These are phyloP conservation scores for Dictyophora rubrovolvata DNA, from an alignment of 768 basidiomycete genomes.

Conservation along the genomic window DNA sequence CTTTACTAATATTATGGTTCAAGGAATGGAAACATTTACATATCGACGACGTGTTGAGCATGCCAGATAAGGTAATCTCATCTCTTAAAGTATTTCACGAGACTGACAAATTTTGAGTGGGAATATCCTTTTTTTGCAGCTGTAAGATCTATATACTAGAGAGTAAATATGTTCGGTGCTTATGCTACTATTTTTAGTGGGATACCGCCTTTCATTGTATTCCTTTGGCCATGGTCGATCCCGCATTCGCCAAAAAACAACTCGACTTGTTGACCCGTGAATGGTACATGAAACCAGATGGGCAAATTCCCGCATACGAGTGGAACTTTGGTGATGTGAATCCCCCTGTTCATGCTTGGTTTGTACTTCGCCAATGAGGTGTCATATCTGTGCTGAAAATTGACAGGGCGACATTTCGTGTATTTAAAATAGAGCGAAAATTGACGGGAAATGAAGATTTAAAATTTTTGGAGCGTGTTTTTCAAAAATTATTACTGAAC, in stretches of 20 bases:
- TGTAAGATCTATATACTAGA: constrained; percentile 16
- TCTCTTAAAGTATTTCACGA: not conserved
- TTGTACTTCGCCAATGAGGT: constrained; percentile 12
- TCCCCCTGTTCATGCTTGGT: constrained; percentile 98
- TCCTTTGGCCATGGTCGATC: constrained; percentile 91
- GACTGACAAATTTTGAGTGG: constrained; percentile 35
- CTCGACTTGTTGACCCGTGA: constrained; percentile 92
- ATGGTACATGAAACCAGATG: constrained; percentile 99
- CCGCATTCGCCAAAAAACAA: constrained; percentile 94
- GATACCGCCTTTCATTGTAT: constrained; percentile 99
- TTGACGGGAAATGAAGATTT: constrained; percentile 85
- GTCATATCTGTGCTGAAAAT: not conserved
- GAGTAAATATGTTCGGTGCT: not conserved
- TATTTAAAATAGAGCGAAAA: constrained; percentile 99
- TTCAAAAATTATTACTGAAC: constrained; percentile 93
- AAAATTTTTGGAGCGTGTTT: constrained; percentile 90
- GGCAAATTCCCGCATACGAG: constrained; percentile 97
- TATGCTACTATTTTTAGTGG: constrained; percentile 33
- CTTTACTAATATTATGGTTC: not conserved
- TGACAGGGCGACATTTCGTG: constrained; percentile 84
- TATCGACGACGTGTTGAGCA: constrained; percentile 90
- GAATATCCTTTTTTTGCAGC: constrained; percentile 99
- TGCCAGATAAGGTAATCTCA: constrained; percentile 84
- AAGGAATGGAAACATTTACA: constrained; percentile 96
- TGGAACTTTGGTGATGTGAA: constrained; percentile 99